These are phyloP conservation scores for Prototheca cutis DNA, from an alignment of 163 green algal species.

Conservation along the genomic window DNA sequence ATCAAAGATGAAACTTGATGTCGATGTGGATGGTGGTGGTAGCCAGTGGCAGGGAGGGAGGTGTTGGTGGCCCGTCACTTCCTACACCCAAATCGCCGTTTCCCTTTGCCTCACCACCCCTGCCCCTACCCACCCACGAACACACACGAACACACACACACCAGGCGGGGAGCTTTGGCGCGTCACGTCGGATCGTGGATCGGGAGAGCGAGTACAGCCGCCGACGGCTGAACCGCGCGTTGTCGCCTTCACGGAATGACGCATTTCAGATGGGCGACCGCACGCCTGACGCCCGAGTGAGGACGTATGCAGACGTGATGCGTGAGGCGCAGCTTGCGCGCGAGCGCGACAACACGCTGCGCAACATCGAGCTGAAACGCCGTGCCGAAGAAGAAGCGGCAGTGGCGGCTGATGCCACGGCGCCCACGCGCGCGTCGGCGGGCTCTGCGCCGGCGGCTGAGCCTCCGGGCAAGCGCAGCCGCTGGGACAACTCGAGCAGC, in stretches of 20 bases:
- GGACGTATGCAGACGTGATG: slow-evolving; percentile 92
- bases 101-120: too few species aligned
- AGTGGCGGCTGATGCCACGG: slow-evolving; percentile 8
- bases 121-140: not conserved
- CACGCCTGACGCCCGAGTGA: slow-evolving; percentile 62
- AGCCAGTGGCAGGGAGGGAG: too few species aligned
- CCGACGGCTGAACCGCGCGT: slow-evolving; percentile 63
- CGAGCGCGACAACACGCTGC: slow-evolving; percentile 89
- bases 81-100: too few species aligned
- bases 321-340: slow-evolving; percentile 65
- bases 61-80: too few species aligned
- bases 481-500: too few species aligned
- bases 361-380: slow-evolving; percentile 68
- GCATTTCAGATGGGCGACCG: slow-evolving; percentile 82
- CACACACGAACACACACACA: not conserved
- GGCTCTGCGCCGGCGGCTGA: slow-evolving; percentile 12
- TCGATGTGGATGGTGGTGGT: too few species aligned
- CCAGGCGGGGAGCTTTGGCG: slow-evolving; percentile 16
- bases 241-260: slow-evolving; percentile 85
- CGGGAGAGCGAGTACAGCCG: slow-evolving; percentile 86
- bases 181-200: slow-evolving; percentile 66
- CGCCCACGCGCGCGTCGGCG: slow-evolving; percentile 48
- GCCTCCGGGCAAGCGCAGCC: slow-evolving; percentile 63
- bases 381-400: slow-evolving; percentile 37
- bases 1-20: too few species aligned